Evolutionary conservation across 2,329 filamentous ascomycete genomes (phyloP), one percentile per base, ranked within the genome.

Genomic region (Zymoseptoria brevis): DNA sequence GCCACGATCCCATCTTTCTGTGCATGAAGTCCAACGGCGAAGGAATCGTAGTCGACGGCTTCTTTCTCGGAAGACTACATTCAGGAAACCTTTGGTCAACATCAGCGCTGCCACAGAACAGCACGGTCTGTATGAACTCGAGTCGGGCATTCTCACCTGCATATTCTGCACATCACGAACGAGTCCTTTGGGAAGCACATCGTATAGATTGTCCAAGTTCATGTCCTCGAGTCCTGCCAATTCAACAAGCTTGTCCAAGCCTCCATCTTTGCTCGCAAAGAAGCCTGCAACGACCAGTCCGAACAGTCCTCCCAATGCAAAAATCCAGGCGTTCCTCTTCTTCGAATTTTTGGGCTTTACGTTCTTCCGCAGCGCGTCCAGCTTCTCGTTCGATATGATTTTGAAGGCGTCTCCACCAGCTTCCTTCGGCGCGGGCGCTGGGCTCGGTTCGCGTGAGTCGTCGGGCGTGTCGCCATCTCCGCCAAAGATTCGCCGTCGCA

Each of bases 11-110:
- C 95, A 72, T 96, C 88, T 4, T 86, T 78, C 48, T 86, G 86
- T 19, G 92, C 87, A 69, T 95, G 89, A 29, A 94, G 77, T 4
- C 94, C 95, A 53, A 97, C 89, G 0, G 91, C 85, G 71, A 99
- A 99, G 5, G 92, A 89, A 77, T 99, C 94, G 75, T 96, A 96
- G 69, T 88, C 88, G 64, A 96, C 87, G 50, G 90, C 84, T 66
- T 95, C 90, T 65, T 90, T 87, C 75, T 97, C 92, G 68, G 88
- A 87, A 78, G 90, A 89, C 87, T 88, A 74, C 66, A 67, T 67
- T 66, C 56, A 66, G 55, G 55, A 60, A 62, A 41, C 57, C 62
- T 64, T 70, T 65, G 50, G 68, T 72, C 67, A 69, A 64, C 61
- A 61, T 60, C 62, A 75, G 60, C 60, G 60, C 57, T 53, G 29